Percentiles rank a stretch among this genome's conserved stretches.
Conservation (phyloP, 768 basidiomycete genomes). For the Lactarius deliciosus region DNA sequence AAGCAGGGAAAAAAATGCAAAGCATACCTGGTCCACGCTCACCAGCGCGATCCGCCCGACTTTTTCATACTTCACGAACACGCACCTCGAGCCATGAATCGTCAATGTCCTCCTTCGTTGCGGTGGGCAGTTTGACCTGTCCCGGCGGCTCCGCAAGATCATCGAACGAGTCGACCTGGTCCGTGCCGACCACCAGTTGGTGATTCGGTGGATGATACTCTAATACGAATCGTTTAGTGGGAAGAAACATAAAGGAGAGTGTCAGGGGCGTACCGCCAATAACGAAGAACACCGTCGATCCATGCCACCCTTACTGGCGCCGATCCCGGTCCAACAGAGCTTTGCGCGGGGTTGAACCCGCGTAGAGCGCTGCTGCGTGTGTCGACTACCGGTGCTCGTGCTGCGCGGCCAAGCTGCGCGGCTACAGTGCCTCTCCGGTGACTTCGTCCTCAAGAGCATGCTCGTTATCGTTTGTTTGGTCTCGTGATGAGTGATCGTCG, state of each 20-base stretch:
- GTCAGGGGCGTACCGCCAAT: not conserved
- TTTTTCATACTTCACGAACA: not conserved
- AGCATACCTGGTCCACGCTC: conserved; percentile 69
- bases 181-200: conserved; percentile 74
- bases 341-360: conserved; percentile 44
- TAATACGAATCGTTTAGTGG: conserved; percentile 31
- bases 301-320: conserved; percentile 12
- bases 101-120: conserved; percentile 70
- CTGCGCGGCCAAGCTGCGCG: no score
- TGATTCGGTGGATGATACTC: conserved; percentile 90
- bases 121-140: conserved; percentile 75
- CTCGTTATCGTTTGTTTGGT: not conserved
- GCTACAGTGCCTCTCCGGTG: not conserved
- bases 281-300: conserved; percentile 46
- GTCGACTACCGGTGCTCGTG: conserved; percentile 51
- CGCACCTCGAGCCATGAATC: no score
- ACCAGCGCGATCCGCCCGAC: conserved; percentile 48
- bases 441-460: not conserved
- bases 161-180: conserved; percentile 73
- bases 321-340: not conserved
- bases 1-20: not conserved
- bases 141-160: conserved; percentile 73
- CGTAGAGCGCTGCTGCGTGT: conserved; percentile 56
- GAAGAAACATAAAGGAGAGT: not conserved
- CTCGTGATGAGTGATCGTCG: conserved; percentile 5